Evolutionary conservation across 768 basidiomycete species (phyloP), one percentile per base, ranked within the genome.

Genomic region (Thelephora ganbajun): DNA sequence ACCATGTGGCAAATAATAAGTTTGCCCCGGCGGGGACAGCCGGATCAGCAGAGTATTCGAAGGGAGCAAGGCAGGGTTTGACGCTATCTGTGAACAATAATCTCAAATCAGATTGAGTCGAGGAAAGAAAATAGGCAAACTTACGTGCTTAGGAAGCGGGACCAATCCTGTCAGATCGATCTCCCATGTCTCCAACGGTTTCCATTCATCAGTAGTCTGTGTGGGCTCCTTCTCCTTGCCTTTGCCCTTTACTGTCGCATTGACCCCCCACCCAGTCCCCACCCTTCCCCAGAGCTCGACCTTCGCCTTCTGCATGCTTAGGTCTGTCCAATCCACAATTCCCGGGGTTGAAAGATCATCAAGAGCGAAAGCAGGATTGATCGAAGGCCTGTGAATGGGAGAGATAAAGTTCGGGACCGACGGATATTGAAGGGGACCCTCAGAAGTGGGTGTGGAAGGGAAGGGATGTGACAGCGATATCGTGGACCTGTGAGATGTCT

Each of bases 381-480:
- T 91, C 1, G 91, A 93, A 3, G 89, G 83, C 19, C 68, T 71
- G 59, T 91, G 90, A 44, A 87, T 70, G 0, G 76, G 71, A 2
- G 91, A 94, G 43, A 90, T 71, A 60, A 80, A 92, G 57, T 85
- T 74, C 2, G 85, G 78, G 9, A 63, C 57, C 43, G 7, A 48
- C 47, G 47, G 58, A 48, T 33, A 51, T 54, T 16, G 18, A 2
- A 2, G 34, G 7, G 14, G 22, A 39, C 18, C 35, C 12, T 23
- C 46, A 35, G 33, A 39, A 18, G 6, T 9, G 18, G 22, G 11
- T 16, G 34, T 19, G 18, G 46, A 35, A 9, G 46, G 33, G 23
- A 34, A 35, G 4, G 26, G 7, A 34, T n/a, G 12, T 37, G 46
- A 26, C 18, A 26, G 33, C 11, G 46, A 47, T 12, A 18, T 35